Percentiles rank a stretch among this genome's conserved stretches.
phyloP scores from a whole-genome alignment of 306 rosid species.

The Aeschynomene evenia region DNA sequence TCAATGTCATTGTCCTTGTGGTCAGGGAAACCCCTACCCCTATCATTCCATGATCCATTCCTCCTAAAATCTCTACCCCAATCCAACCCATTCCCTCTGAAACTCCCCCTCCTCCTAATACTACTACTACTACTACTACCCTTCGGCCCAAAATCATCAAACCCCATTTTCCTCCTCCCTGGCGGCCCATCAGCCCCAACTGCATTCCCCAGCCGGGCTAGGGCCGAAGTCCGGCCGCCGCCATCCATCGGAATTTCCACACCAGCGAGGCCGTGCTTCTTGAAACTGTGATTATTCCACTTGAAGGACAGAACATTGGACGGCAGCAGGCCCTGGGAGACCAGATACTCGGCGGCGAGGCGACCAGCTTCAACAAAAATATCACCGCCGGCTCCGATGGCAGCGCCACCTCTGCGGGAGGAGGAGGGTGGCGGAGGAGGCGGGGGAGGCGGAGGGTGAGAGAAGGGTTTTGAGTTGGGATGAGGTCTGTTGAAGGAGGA shows the following conservation, averaged over 20 bases:
- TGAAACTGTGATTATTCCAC: conserved; percentile 46
- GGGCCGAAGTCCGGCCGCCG: conserved; percentile 64
- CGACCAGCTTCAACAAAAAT: conserved; percentile 90
- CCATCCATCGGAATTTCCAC: conserved; percentile 46
- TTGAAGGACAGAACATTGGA: conserved; percentile 52
- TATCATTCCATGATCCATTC: conserved; percentile 65
- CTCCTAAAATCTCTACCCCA: conserved; percentile 68
- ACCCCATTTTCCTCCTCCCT: conserved; percentile 55
- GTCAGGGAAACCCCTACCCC: conserved; percentile 43
- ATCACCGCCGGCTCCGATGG: conserved; percentile 31
- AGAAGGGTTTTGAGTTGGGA: background rate
- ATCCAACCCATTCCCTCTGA: conserved; percentile 55
- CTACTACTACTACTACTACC: conserved; percentile 22
- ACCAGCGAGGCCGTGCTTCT: conserved; percentile 37
- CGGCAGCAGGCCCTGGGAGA: conserved; percentile 77
- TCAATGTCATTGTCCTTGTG: conserved; percentile 46
- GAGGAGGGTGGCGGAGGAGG: background rate
- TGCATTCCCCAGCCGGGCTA: conserved; percentile 57
- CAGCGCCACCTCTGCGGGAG: background rate
- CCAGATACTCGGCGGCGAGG: conserved; percentile 88
- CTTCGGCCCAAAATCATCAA: conserved; percentile 58
- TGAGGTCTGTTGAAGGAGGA: conserved; percentile 25
- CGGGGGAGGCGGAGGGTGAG: background rate
- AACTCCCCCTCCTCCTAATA: conserved; percentile 50
- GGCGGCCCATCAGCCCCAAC: conserved; percentile 33